Base-by-base conservation (phyloP, 2,329 filamentous ascomycete species). In the Xylariaceae sp. region DNA sequence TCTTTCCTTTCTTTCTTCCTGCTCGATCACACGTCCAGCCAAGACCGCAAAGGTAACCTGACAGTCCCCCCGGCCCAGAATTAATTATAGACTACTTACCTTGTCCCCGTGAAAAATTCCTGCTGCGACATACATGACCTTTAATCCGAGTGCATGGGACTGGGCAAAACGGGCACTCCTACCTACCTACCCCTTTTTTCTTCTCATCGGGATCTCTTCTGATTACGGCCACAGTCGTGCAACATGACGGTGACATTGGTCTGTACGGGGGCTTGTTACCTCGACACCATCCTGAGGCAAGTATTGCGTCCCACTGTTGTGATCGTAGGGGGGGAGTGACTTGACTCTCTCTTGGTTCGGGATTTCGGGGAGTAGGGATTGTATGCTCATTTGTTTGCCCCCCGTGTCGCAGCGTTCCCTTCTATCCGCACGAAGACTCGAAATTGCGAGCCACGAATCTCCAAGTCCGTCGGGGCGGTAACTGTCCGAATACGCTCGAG, bases 401-500 rank as follows among this genome's bases (percentile, higher is more conserved):
- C 23, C 23, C 23, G 23, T n/a, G 5, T 57, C 59, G 59, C 69
- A 89, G 85, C 62, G 81, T 89, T 39, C 82, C 86, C 2, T 75
- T 83, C 68, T 90, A 84, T 69, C 88, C 88, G 1, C 73, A 73
- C 5, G 88, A 92, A 74, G 88, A 92, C 75, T 80, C 84, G 52
- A 92, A 92, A 73, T 77, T 89, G 47, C 85, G 88, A 37, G 88
- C 88, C 15, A 81, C 82, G 1, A 77, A 69, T 23, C 71, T 88
- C 57, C 74, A 76, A 41, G 79, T 80, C 49, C 82, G 88, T 35
- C 82, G 88, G 30, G 88, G 89, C 55, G 88, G 88, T 37, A 92
- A 92, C 71, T 85, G 86, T 63, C 82, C 85, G 23, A 92, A 92
- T 70, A 82, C 83, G 2, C 80, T 90, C 39, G 81, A 90, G 69